Evolutionary conservation across 2,329 filamentous ascomycete genomes (phyloP).

Genomic region (Apiospora hydei): DNA sequence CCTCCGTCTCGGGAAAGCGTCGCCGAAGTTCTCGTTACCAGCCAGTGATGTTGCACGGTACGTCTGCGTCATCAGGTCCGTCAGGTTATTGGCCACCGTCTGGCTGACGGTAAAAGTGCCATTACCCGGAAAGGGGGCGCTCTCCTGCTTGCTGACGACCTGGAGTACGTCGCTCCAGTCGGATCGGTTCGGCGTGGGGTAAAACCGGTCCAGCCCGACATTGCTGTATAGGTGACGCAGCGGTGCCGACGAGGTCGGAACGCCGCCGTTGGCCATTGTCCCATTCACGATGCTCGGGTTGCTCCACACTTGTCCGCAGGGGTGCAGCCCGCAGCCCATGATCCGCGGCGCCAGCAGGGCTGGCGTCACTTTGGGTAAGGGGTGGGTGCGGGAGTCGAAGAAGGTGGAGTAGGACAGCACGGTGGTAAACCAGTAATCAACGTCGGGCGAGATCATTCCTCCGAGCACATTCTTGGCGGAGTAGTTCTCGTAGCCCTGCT

Average conservation of each 20-base stretch:
- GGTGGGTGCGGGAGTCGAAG: background rate
- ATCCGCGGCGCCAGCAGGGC: background rate
- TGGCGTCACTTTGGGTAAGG: background rate
- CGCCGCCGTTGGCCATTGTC: background rate
- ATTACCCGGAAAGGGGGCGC: background rate
- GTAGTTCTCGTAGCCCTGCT: background rate
- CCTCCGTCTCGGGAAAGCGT: background rate
- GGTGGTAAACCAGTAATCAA: constrained; percentile 2
- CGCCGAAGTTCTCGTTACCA: background rate
- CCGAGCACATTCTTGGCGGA: background rate
- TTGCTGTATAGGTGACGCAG: background rate
- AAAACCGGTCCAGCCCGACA: background rate
- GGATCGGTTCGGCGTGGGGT: background rate
- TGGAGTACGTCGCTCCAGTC: background rate
- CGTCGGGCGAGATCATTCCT: background rate
- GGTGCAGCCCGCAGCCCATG: background rate
- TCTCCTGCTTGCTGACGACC: background rate
- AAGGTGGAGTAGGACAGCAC: constrained; percentile 2
- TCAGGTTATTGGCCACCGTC: background rate
- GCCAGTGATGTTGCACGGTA: background rate
- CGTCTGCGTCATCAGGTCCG: background rate
- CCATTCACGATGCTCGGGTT: background rate
- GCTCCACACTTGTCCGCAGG: background rate
- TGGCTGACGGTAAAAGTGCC: background rate
- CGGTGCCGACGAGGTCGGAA: background rate